Evolutionary conservation across 1,284 basidiomycete species (phyloP).

Genomic region (Athelia sp.): DNA sequence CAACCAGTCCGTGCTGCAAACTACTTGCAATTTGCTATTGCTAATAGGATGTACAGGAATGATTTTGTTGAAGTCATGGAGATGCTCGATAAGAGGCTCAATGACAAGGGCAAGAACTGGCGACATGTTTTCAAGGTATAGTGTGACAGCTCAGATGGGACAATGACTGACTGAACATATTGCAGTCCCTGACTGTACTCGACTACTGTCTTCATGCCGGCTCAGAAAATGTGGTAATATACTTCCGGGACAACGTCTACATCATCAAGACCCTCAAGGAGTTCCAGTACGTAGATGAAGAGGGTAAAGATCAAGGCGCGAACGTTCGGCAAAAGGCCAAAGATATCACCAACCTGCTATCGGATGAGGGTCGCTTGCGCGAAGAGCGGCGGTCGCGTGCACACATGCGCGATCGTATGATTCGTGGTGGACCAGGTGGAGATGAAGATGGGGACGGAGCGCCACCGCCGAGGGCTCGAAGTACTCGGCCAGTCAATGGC

Average conservation of each 20-base stretch:
- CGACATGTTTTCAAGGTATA: conserved; percentile 96
- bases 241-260: conserved; percentile 97
- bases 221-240: conserved; percentile 97
- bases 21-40: conserved; percentile 6
- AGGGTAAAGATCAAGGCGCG: conserved; percentile 94
- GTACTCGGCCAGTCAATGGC: neutral
- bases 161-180: neutral
- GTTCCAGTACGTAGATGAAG: conserved; percentile 96
- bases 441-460: conserved; percentile 39
- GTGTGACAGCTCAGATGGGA: conserved; percentile 5
- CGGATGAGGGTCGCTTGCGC: conserved; percentile 83
- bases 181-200: conserved; percentile 88
- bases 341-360: conserved; percentile 95
- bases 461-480: conserved; percentile 15
- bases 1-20: conserved; percentile 74
- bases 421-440: conserved; percentile 48
- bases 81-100: conserved; percentile 98
- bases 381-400: conserved; percentile 84
- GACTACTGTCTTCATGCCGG: conserved; percentile 97
- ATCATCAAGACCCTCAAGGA: conserved; percentile 99
- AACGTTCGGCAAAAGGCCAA: conserved; percentile 99
- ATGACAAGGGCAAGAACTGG: conserved; percentile 99
- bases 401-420: conserved; percentile 94
- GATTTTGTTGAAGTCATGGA: conserved; percentile 99
- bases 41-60: conserved; percentile 45